Percentiles rank a stretch among this genome's conserved stretches.
These are phyloP conservation scores for Gryganskiella cystojenkinii DNA, from an alignment of 192 early-diverging fungal species.

Conservation along the genomic window DNA sequence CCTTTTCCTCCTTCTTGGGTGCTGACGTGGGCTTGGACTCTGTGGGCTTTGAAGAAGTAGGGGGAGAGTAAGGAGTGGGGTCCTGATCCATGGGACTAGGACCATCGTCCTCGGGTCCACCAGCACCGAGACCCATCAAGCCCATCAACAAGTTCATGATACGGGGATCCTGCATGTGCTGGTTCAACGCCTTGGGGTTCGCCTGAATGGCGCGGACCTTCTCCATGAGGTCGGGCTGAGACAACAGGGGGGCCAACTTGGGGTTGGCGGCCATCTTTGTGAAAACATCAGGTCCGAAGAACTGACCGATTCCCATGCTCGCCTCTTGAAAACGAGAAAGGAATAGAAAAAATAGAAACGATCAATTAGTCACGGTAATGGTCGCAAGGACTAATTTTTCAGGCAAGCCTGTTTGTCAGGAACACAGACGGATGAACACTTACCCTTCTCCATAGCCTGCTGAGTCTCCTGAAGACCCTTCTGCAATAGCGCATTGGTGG, in stretches of 20 bases:
- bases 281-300: conserved; percentile 82
- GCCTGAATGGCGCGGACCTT: conserved; percentile 82
- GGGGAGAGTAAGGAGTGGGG: conserved; percentile 13
- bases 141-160: conserved; percentile 82
- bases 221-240: conserved; percentile 80
- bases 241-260: conserved; percentile 74
- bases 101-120: conserved; percentile 56
- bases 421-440: background rate
- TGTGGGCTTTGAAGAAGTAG: conserved; percentile 20
- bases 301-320: conserved; percentile 59
- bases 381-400: background rate
- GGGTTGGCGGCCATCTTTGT: conserved; percentile 88
- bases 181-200: conserved; percentile 74
- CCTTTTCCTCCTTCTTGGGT: conserved; percentile 42
- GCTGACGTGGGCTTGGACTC: background rate
- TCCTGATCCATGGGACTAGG: conserved; percentile 54
- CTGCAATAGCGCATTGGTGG: conserved; percentile 77
- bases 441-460: conserved; percentile 61
- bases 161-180: conserved; percentile 84
- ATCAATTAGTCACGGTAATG: background rate
- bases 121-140: conserved; percentile 77
- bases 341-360: too few species aligned
- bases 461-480: conserved; percentile 84
- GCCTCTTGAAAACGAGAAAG: too few species aligned
- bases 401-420: background rate